Conservation (phyloP, 306 rosid genomes). For the Prunus campanulata region DNA sequence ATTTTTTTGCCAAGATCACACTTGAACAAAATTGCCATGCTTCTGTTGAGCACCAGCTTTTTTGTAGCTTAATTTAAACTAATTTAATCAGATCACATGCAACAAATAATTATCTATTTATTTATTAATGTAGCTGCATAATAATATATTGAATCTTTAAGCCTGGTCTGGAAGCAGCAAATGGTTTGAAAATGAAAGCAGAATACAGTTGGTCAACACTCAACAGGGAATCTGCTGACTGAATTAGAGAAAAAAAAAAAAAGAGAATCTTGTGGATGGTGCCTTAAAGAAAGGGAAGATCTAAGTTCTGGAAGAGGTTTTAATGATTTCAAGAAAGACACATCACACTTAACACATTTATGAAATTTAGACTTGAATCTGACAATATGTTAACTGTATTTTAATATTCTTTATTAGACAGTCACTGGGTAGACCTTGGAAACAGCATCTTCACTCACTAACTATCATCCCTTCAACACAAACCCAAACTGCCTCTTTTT, state of each 20-base stretch:
- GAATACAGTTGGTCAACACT: slow-evolving; percentile 27
- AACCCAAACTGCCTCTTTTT: background rate
- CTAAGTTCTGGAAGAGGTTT: background rate
- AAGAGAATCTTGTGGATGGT: slow-evolving; percentile 10
- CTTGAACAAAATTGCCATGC: background rate
- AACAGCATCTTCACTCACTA: slow-evolving; percentile 12
- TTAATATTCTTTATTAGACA: background rate
- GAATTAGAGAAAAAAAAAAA: background rate
- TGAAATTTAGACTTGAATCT: slow-evolving; percentile 19
- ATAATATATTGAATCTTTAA: no score
- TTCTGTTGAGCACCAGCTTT: slow-evolving; percentile 3
- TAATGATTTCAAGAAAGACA: slow-evolving; percentile 3
- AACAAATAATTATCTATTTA: background rate
- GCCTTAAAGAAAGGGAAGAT: slow-evolving; percentile 13
- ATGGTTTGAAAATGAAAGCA: background rate
- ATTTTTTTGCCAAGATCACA: background rate
- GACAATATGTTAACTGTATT: background rate
- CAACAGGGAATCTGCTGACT: slow-evolving; percentile 13
- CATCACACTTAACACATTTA: background rate
- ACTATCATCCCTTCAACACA: slow-evolving; percentile 19
- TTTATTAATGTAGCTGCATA: background rate
- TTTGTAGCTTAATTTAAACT: background rate
- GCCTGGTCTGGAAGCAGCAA: background rate
- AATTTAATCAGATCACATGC: background rate
- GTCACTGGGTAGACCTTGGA: slow-evolving; percentile 22